Conservation (phyloP, 192 early-diverging fungal genomes). For the Linnemannia hyalina region DNA sequence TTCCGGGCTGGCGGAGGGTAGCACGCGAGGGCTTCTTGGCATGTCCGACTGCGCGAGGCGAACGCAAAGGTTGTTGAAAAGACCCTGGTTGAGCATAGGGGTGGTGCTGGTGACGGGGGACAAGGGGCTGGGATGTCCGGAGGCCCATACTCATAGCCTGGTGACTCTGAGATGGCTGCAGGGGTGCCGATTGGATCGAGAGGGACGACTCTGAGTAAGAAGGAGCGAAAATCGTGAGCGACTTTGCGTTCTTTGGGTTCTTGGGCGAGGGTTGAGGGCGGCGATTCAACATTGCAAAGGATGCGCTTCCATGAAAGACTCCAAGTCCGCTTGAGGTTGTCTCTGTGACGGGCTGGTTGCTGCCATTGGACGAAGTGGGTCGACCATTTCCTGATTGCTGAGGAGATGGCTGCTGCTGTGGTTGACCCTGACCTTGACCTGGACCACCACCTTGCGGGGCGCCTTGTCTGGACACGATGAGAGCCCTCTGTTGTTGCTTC, state of each 20-base stretch:
- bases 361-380: conserved; percentile 17
- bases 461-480: conserved; percentile 68
- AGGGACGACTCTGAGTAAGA: conserved; percentile 59
- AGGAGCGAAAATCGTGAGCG: conserved; percentile 64
- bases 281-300: conserved; percentile 38
- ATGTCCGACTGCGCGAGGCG: conserved; percentile 33
- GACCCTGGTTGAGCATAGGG: conserved; percentile 31
- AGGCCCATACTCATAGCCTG: conserved; percentile 55
- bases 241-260: conserved; percentile 62
- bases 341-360: conserved; percentile 43
- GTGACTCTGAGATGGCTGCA: conserved; percentile 59
- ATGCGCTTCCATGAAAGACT: conserved; percentile 48
- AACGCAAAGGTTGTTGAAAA: conserved; percentile 47
- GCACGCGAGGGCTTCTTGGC: conserved; percentile 35
- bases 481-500: conserved; percentile 75
- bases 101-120: conserved; percentile 44
- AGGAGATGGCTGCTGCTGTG: conserved; percentile 21
- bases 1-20: conserved; percentile 26
- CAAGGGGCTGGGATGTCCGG: conserved; percentile 36
- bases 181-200: conserved; percentile 63
- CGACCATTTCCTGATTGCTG: conserved; percentile 31
- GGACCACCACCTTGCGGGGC: conserved; percentile 20
- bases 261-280: conserved; percentile 54
- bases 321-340: conserved; percentile 39
- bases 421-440: conserved; percentile 19